Evolutionary conservation across 2,329 filamentous ascomycete genomes (phyloP), one percentile per base, ranked within the genome.

Genomic region (Colletotrichum eleusines): DNA sequence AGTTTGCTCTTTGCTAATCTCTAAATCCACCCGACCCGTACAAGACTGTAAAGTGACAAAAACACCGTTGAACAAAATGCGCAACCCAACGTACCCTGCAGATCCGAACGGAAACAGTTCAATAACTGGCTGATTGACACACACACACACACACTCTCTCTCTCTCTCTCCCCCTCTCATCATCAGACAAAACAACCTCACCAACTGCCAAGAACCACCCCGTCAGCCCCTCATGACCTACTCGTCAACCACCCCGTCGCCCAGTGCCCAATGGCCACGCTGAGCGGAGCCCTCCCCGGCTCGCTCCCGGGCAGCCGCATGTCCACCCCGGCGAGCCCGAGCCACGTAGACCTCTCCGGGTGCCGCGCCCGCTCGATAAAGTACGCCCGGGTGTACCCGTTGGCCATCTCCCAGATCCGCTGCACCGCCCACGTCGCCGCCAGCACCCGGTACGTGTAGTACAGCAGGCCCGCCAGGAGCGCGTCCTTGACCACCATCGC

Each of bases 321-420:
- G 31, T 70, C 68, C 8, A 55, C 3, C 18, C 57, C 57, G n/a
- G 31, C 20, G 42, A 69, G 5, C 38, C 57, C 51, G 48, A 61
- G 11, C 14, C 50, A 61, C 50, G 2, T 38, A 9, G 55, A 48
- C 20, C 28, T 26, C 6, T 28, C 20, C 38, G 68, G 63, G n/a
- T 57, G 31, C 20, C 67, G 26, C 18, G 16, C 50, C 9, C 55
- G 38, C 33, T 70, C 63, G 42, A 70, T 20, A 28, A 57, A 70
- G n/a, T 67, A 66, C 23, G 63, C 68, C 55, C 68, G 33, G 38
- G 68, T 57, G 23, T 42, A 23, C 38, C 58, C 50, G 63, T 70
- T 70, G 54, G 63, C 68, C 48, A 54, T 20, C 33, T 48, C 67
- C 46, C 57, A 70, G 9, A 70, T n/a, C 16, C 18, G 16, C 57